These are phyloP conservation scores for Ogataea zsoltii DNA, from an alignment of 805 yeast genomes.

Conservation along the genomic window DNA sequence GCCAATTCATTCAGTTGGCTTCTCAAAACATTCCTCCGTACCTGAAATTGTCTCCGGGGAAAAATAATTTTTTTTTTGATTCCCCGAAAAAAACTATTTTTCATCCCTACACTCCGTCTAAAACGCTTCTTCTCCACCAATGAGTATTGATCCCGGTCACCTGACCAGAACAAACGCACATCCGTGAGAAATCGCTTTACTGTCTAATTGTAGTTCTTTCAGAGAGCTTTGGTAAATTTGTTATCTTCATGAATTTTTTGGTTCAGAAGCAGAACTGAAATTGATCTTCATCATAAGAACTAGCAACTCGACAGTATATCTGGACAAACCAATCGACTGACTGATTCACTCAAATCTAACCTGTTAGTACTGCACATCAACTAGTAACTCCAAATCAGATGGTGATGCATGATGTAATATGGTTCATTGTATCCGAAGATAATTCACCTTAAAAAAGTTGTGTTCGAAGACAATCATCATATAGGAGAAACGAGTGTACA, in stretches of 20 bases:
- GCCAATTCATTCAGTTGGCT: no score
- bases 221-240: slow-evolving; percentile 57
- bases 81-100: no score
- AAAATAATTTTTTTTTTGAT: no score
- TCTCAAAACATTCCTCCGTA: no score
- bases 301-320: slow-evolving; percentile 6
- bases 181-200: not conserved
- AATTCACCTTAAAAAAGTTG: slow-evolving; percentile 36
- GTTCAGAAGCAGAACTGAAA: slow-evolving; percentile 99
- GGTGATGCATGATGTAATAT: slow-evolving; percentile 96
- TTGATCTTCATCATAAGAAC: slow-evolving; percentile 57
- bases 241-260: slow-evolving; percentile 70
- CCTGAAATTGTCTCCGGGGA: no score
- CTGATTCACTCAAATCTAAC: slow-evolving; percentile 7
- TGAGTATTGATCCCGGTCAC: no score
- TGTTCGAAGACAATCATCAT: slow-evolving; percentile 40
- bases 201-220: slow-evolving; percentile 3
- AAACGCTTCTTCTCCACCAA: no score
- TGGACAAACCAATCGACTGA: slow-evolving; percentile 11
- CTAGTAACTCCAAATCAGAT: slow-evolving; percentile 58
- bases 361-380: not conserved
- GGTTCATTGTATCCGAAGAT: slow-evolving; percentile 55
- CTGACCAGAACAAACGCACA: no score
- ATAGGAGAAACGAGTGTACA: slow-evolving; percentile 4
- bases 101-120: no score